Conservation (phyloP, 2,329 filamentous ascomycete species). For the Corynespora cassiicola region DNA sequence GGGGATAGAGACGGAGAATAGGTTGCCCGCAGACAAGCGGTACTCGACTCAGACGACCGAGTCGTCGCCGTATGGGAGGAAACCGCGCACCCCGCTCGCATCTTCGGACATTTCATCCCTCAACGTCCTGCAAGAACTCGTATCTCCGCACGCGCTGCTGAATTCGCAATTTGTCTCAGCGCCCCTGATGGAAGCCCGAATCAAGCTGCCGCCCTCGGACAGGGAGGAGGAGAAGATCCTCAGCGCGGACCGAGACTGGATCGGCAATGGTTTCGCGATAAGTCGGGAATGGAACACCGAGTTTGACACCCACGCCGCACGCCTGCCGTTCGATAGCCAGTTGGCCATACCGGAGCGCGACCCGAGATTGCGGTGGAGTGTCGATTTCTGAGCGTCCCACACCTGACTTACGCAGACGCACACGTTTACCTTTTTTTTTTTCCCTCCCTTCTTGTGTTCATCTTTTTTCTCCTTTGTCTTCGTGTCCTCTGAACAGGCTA, state of each 20-base stretch:
- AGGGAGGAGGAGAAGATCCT: conserved; percentile 31
- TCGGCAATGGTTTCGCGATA: conserved; percentile 24
- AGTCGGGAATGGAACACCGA: conserved; percentile 29
- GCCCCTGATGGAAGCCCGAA: conserved; percentile 45
- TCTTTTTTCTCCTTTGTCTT: conserved; percentile 4
- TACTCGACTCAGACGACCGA: conserved; percentile 30
- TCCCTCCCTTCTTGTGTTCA: background rate
- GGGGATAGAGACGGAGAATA: background rate
- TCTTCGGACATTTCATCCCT: conserved; percentile 47
- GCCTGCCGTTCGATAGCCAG: conserved; percentile 42
- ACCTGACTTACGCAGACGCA: background rate
- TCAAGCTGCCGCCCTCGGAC: conserved; percentile 41
- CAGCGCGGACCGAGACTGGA: conserved; percentile 17
- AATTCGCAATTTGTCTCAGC: conserved; percentile 45
- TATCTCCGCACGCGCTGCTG: conserved; percentile 40
- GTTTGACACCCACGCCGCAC: conserved; percentile 16
- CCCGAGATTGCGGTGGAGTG: conserved; percentile 48
- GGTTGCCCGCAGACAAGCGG: no score
- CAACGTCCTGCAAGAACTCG: conserved; percentile 47
- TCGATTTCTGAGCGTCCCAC: conserved; percentile 44
- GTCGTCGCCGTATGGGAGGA: conserved; percentile 25
- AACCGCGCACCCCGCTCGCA: conserved; percentile 32
- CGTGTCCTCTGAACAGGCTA: no score
- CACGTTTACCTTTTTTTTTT: conserved; percentile 3
- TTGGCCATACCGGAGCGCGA: conserved; percentile 41